Base-by-base conservation (phyloP, 2,329 filamentous ascomycete genomes). In the Macrophomina tecta region DNA sequence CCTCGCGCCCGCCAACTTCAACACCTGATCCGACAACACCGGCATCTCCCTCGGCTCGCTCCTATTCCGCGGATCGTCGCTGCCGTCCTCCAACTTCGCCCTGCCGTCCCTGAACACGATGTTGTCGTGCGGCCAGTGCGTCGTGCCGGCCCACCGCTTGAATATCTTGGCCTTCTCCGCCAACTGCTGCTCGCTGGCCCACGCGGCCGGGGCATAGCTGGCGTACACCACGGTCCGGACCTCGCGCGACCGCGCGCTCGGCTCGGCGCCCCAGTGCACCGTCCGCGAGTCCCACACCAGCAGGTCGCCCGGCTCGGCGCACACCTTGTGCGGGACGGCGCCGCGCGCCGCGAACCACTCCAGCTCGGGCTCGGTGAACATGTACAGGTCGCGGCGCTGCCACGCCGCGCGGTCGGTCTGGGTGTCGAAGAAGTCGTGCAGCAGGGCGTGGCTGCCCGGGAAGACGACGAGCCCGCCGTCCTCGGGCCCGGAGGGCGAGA, bases 271-370 rank as follows among this genome's bases (percentile, higher is more conserved):
- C 45, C 53, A 66, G 30, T 66, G 64, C 32, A 66, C 64, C 8
- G 81, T 82, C 8, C 83, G 75, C 1, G 78, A 80, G 68, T 83
- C 81, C 82, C 82, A 83, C 1, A 84, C 71, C 3, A 84, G 73
- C 65, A 83, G 72, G 69, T 83, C 81, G 5, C 82, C 81, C 5
- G 81, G 79, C 32, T 80, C 80, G 9, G 77, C 75, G 56, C 74
- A 73, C 9, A 82, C 73, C 72, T 83, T 83, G 60, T 75, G 61
- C 56, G 78, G 71, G 65, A 77, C 74, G 63, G 75, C 77, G 3
- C 81, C 81, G 11, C 75, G 74, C 1, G 76, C 71, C 51, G 77
- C 72, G 62, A 82, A 81, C 81, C 81, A 83, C 36, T 78, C 73
- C 63, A 79, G 76, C 36, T 75, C 76, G 3, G 68, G 69, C 3